Evolutionary conservation across 2,329 filamentous ascomycete species (phyloP).

Genomic region (Ceratocystis cacaofunesta): DNA sequence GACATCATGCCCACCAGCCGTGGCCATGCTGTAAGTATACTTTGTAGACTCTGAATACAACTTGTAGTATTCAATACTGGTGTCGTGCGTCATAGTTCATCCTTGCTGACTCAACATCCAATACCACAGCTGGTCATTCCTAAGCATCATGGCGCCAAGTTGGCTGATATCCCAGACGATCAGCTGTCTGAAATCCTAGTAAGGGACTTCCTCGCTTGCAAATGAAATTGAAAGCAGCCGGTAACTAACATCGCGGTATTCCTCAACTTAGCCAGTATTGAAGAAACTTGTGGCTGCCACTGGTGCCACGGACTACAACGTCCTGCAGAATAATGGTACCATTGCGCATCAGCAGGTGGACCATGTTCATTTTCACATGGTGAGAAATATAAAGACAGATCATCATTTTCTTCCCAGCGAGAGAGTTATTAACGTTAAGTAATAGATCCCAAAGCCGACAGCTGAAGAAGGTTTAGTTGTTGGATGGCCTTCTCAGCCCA

Average conservation of each 20-base stretch:
- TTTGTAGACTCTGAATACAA: neutral
- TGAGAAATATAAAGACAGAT: conserved; percentile 27
- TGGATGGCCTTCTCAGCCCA: conserved; percentile 59
- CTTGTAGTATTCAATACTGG: neutral
- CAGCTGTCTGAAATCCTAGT: conserved; percentile 68
- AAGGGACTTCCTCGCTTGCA: conserved; percentile 17
- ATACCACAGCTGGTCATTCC: conserved; percentile 78
- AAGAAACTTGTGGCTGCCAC: conserved; percentile 74
- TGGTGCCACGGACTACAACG: conserved; percentile 71
- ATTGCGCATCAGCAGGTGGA: conserved; percentile 86
- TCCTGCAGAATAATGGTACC: conserved; percentile 89
- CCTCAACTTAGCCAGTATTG: conserved; percentile 46
- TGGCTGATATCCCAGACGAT: conserved; percentile 86
- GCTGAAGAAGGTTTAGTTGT: conserved; percentile 64
- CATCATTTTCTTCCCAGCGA: neutral
- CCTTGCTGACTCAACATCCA: neutral
- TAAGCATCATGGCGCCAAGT: conserved; percentile 83
- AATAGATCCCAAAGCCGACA: conserved; percentile 85
- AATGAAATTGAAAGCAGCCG: neutral
- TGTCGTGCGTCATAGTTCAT: neutral
- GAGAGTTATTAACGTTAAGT: conserved; percentile 15
- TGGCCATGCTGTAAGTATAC: conserved; percentile 64
- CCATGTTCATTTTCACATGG: conserved; percentile 94
- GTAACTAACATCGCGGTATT: neutral
- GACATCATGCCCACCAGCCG: conserved; percentile 82